These are phyloP conservation scores for Pythium myriotylum DNA, from an alignment of 352 stramenopile species.

Conservation along the genomic window DNA sequence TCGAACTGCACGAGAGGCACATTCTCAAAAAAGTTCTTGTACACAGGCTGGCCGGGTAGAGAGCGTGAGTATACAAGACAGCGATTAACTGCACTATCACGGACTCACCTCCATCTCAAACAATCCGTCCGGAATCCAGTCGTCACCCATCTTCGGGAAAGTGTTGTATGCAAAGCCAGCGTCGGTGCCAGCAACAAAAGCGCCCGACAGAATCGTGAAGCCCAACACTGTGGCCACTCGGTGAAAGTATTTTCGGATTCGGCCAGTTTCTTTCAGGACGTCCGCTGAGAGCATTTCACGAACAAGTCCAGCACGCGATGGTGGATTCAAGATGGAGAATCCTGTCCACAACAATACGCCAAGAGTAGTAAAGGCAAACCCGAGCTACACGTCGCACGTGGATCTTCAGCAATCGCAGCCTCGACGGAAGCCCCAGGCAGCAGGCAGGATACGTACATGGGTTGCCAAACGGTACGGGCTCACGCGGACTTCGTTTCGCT, in stretches of 20 bases:
- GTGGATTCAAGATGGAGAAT: constrained; percentile 86
- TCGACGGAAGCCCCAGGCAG: too few species aligned
- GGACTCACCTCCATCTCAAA: constrained; percentile 74
- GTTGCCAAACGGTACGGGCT: constrained; percentile 96
- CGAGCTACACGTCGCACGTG: too few species aligned
- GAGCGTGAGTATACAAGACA: not conserved
- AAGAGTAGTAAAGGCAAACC: constrained; percentile 97
- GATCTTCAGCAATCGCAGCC: too few species aligned
- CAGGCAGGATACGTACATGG: constrained; percentile 88
- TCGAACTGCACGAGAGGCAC: constrained; percentile 98
- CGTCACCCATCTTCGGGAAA: constrained; percentile 95
- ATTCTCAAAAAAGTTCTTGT: constrained; percentile 98
- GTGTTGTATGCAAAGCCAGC: constrained; percentile 98
- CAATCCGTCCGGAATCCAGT: constrained; percentile 95
- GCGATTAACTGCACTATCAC: not conserved
- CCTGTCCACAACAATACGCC: constrained; percentile 95
- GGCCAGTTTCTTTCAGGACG: constrained; percentile 61
- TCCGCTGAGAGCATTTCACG: constrained; percentile 84
- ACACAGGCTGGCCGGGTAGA: constrained; percentile 55
- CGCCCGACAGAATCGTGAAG: constrained; percentile 87
- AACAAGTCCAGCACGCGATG: constrained; percentile 57
- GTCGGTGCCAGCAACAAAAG: constrained; percentile 99
- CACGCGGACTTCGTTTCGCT: constrained; percentile 96
- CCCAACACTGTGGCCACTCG: constrained; percentile 65
- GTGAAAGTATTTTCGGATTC: constrained; percentile 71